Evolutionary conservation across 768 basidiomycete genomes (phyloP).

Genomic region (Glaciozyma martinii): DNA sequence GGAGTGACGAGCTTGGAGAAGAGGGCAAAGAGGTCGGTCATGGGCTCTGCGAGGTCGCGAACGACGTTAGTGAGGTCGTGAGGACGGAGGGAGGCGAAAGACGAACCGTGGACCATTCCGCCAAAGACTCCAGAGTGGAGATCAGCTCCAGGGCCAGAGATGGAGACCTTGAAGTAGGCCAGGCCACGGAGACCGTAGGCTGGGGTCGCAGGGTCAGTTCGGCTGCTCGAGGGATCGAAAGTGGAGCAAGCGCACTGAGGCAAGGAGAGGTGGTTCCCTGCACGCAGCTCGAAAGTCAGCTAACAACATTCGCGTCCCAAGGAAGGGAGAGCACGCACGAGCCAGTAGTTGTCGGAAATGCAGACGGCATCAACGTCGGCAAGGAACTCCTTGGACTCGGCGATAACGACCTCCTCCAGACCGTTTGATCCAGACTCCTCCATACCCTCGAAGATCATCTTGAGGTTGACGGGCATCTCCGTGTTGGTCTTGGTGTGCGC

Average conservation of each 20-base stretch:
- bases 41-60: conserved; percentile 48
- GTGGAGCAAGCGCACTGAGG: conserved; percentile 24
- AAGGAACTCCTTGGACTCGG: conserved; percentile 71
- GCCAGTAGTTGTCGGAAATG: conserved; percentile 93
- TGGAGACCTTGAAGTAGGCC: conserved; percentile 70
- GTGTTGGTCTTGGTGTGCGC: conserved; percentile 60
- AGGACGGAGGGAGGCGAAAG: conserved; percentile 39
- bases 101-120: conserved; percentile 52
- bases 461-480: conserved; percentile 77
- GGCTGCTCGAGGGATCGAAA: too few relatives aligned
- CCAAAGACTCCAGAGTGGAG: conserved; percentile 86
- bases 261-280: conserved; percentile 41
- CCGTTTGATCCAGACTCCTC: conserved; percentile 90
- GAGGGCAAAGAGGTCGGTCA: conserved; percentile 80
- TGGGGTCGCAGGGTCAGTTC: background rate
- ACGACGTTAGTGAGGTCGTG: background rate
- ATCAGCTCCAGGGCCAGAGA: conserved; percentile 76
- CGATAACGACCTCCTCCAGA: conserved; percentile 71
- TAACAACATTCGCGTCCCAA: background rate
- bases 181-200: conserved; percentile 53
- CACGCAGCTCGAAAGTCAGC: background rate
- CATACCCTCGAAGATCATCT: conserved; percentile 92
- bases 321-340: background rate
- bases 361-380: conserved; percentile 84
- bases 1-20: conserved; percentile 76